These are phyloP conservation scores for Hemerocallis citrina DNA, from an alignment of 106 monocot genomes.

Conservation along the genomic window DNA sequence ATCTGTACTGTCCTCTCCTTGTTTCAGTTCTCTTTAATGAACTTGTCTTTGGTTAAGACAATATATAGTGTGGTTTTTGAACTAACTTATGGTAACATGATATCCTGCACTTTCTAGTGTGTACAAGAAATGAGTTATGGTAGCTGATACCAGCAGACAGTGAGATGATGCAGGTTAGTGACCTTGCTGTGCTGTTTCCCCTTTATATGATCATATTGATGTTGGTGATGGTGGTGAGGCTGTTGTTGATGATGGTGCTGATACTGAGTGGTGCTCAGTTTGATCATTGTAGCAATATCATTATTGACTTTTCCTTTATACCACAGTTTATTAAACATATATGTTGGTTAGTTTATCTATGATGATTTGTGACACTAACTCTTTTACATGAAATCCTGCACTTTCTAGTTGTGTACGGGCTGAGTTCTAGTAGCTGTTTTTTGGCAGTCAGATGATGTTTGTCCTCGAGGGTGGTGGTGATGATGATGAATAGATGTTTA, in stretches of 20 bases:
- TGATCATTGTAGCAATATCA: no score
- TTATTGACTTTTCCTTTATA: no score
- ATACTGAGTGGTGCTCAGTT: no score
- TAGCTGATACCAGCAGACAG: conserved; percentile 3
- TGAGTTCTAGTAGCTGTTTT: no score
- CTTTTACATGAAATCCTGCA: conserved; percentile 20
- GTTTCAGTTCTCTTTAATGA: not conserved
- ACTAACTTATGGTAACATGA: not conserved
- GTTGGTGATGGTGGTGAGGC: no score
- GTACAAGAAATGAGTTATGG: not conserved
- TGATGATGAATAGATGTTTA: conserved; percentile 1
- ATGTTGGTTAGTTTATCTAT: not conserved
- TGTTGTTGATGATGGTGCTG: no score
- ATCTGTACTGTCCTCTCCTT: not conserved
- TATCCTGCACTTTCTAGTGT: conserved; percentile 4
- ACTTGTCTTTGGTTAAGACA: not conserved
- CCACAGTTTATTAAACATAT: no score
- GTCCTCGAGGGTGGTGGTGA: not conserved
- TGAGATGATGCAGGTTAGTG: conserved; percentile 6
- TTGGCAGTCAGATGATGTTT: conserved; percentile 3
- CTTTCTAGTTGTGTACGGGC: conserved; percentile 26
- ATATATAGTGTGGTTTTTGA: not conserved
- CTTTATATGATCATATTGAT: not conserved
- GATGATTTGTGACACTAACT: conserved; percentile 19
- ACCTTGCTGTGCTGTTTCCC: not conserved